Evolutionary conservation across 1,284 basidiomycete species (phyloP), one percentile per base, ranked within the genome.

Genomic region (Malassezia nana): DNA sequence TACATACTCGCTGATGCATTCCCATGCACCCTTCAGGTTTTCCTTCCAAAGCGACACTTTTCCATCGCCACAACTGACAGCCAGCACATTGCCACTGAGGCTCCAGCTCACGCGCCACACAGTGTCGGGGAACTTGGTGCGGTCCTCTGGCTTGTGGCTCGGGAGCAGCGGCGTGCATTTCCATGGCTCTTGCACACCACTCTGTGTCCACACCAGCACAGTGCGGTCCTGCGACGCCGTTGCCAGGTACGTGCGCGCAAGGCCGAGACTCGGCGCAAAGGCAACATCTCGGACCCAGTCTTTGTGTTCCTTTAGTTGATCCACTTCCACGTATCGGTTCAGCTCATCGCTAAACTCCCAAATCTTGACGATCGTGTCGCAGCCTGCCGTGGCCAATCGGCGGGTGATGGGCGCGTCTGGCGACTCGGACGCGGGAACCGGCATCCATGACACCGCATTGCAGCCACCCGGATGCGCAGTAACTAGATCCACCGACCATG

Each of bases 1-100:
- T 4, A 50, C 53, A 7, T 50, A 60, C 60, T 70, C 67, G 53
- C 60, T 68, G 52, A 96, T 89, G 74, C 90, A 92, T 76, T 96
- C 92, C 89, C 92, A 98, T 20, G 81, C 79, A 18, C 88, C 86
- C 74, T 89, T 89, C 67, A 95, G 77, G 74, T 88, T 92, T 78
- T 98, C 92, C 78, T 98, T 98, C 92, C 91, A 98, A 50, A 98
- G 78, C 12, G 86, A 90, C 26, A 98, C 90, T 77, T 95, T 95
- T 24, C 94, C 92, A 75, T 98, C 94, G 13, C 91, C 92, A 76
- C 90, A 94, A 75, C 89, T 92, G 33, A 96, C 94, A 0, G 92
- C 91, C 43, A 98, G 80, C 50, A 98, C 83, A 70, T 96, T 96
- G 18, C 94, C 92, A 2, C 90, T 89, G 42, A 96, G 80, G 65